Evolutionary conservation across 2,329 filamentous ascomycete genomes (phyloP), one percentile per base, ranked within the genome.

Genomic region (Metarhizium brunneum): DNA sequence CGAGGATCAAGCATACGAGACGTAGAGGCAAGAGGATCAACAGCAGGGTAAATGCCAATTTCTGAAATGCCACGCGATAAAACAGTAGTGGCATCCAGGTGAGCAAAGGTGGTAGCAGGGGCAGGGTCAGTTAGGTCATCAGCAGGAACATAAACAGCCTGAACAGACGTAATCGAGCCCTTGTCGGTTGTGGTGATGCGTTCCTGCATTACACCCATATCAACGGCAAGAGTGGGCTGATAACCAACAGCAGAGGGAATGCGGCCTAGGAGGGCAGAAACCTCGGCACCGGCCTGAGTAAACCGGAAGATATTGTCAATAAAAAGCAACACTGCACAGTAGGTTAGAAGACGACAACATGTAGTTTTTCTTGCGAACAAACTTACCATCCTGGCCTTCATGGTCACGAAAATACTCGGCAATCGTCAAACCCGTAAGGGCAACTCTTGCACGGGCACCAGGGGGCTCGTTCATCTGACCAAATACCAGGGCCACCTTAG

Each of bases 291-390:
- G 76, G 94, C 94, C 82, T 97, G 92, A 65, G 92, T 96, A 85
- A 97, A 97, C 72, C 94, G 88, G 90, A 96, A 97, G 80, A 99
- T 97, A 85, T 99, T 99, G 88, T 99, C 94, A 76, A 97, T 97
- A 84, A 97, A 96, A 76, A 96, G 91, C 74, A 96, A 83, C 84
- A 96, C 20, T 20, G 20, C 20, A 20, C 1, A 20, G 20, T 20
- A 1, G 20, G 20, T 20, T 20, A 20, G 20, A 20, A 20, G 20
- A 20, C 20, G 20, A 20, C 20, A 20, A 20, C 1, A 20, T 20
- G 20, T 20, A 20, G 1, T 20, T 20, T 20, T 20, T 2, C 20
- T 20, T 2, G 20, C 2, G 20, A 1, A 20, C 20, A 20, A 20
- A 20, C 20, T 20, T 20, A 20, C 20, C 90, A 80, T 96, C 92